Evolutionary conservation across 495 filamentous ascomycete genomes (phyloP), one percentile per base, ranked within the genome.

Genomic region (Durotheca rogersii): DNA sequence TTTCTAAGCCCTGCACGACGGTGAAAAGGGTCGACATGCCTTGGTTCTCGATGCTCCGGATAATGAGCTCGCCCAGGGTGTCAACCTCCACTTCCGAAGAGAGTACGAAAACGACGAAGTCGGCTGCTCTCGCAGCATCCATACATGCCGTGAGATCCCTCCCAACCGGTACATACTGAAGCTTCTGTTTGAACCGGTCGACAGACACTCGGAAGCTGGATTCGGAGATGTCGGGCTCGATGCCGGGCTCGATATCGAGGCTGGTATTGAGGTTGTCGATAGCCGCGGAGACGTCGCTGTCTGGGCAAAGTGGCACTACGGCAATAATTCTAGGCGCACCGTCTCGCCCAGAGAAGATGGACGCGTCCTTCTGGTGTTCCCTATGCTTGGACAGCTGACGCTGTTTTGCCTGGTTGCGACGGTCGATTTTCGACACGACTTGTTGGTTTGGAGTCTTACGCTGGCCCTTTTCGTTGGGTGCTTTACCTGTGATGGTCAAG

Each of bases 391-490:
- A 70, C 53, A 81, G 76, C 55, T 90, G 86, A 62, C 81, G 81
- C 73, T 98, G 93, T 60, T 89, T 89, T 36, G 88, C 87, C 73
- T 92, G 89, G 69, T 98, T 96, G 61, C 88, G 81, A 25, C 93
- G 86, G 71, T 95, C 89, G 67, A 98, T 74, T 71, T 96, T 98
- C 27, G 91, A 95, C 88, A 95, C 94, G 66, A 95, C 78, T 72
- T 95, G 89, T 65, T 97, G 94, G 67, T 96, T 89, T 49, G 87
- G 87, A 32, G 91, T 95, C 70, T 88, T 94, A 50, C 92, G 84
- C 51, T 73, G 74, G 29, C 83, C 80, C 64, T 71, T 85, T 66
- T 76, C 71, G 40, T 66, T 69, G 4, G 68, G 62, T 23, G 73
- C 61, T 44, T 68, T 69, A 58, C 72, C 73, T 76, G 16, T 46